Conservation (phyloP, 345 rosid genomes). For the Salix udensis region DNA sequence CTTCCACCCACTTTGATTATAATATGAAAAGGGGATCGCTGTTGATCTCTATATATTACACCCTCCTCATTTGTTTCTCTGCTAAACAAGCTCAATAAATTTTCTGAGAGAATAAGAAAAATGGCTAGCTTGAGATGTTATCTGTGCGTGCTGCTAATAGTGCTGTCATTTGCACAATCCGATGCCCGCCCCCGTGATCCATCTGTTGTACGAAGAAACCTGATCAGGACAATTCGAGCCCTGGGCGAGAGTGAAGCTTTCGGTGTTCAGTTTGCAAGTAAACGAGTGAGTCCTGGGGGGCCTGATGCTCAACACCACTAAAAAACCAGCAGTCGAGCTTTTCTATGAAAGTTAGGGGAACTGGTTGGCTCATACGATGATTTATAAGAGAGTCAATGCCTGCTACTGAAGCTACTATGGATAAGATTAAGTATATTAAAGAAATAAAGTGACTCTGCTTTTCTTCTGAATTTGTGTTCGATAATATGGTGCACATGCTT, state of each 20-base stretch:
- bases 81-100: background rate
- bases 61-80: background rate
- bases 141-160: conserved; percentile 15
- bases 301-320: conserved; percentile 50
- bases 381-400: background rate
- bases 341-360: background rate
- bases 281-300: conserved; percentile 50
- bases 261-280: conserved; percentile 6
- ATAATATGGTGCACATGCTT: too few species aligned
- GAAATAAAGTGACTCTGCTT: background rate
- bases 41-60: conserved; percentile 2
- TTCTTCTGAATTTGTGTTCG: background rate
- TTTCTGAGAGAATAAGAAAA: background rate
- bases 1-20: conserved; percentile 15
- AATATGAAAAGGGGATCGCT: background rate
- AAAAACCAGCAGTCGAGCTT: conserved; percentile 7
- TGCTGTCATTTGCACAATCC: background rate
- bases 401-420: background rate
- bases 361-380: background rate
- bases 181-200: conserved; percentile 14
- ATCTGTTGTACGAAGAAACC: conserved; percentile 8
- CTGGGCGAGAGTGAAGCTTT: conserved; percentile 16
- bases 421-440: background rate
- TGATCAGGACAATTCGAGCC: conserved; percentile 12
- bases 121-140: conserved; percentile 15